A percentile compares a stretch with the other conserved stretches of the same genome.
phyloP scores from a whole-genome alignment of 1,139 yeast genomes.

The Lodderomyces metapsilosis region DNA sequence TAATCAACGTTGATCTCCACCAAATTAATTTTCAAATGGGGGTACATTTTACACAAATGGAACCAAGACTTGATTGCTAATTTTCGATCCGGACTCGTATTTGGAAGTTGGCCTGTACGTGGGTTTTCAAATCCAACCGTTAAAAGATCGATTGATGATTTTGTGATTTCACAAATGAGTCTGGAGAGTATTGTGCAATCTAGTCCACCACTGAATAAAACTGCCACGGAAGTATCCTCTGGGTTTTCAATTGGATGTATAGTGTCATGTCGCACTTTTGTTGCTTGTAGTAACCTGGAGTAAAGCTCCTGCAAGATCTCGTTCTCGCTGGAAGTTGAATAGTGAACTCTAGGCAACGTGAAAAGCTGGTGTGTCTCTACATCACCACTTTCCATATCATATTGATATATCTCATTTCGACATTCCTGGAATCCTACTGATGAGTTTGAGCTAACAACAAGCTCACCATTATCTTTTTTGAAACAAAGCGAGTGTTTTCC shows the following conservation, averaged over 20 bases:
- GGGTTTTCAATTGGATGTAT: slow-evolving; percentile 53
- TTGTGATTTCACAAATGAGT: slow-evolving; percentile 29
- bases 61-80: slow-evolving; percentile 66
- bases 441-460: slow-evolving; percentile 48
- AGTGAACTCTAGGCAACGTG: slow-evolving; percentile 5
- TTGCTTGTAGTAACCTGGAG: slow-evolving; percentile 35
- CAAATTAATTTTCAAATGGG: slow-evolving; percentile 39
- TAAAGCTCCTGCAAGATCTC: slow-evolving; percentile 19
- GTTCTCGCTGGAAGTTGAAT: slow-evolving; percentile 2
- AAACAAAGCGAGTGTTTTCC: slow-evolving; percentile 80
- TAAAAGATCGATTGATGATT: slow-evolving; percentile 55
- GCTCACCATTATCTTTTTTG: slow-evolving; percentile 14
- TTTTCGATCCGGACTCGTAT: slow-evolving; percentile 77
- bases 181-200: slow-evolving; percentile 83
- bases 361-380: slow-evolving; percentile 7
- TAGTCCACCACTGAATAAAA: slow-evolving; percentile 89
- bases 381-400: slow-evolving; percentile 23
- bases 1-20: slow-evolving; percentile 74
- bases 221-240: slow-evolving; percentile 45
- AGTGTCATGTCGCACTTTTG: slow-evolving; percentile 50
- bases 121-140: slow-evolving; percentile 94
- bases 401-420: slow-evolving; percentile 49
- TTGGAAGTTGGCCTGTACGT: slow-evolving; percentile 61
- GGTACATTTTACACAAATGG: slow-evolving; percentile 41
- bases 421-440: slow-evolving; percentile 48